Evolutionary conservation across 2,329 filamentous ascomycete species (phyloP), one percentile per base, ranked within the genome.

Genomic region (Paracamarosporium sp.): DNA sequence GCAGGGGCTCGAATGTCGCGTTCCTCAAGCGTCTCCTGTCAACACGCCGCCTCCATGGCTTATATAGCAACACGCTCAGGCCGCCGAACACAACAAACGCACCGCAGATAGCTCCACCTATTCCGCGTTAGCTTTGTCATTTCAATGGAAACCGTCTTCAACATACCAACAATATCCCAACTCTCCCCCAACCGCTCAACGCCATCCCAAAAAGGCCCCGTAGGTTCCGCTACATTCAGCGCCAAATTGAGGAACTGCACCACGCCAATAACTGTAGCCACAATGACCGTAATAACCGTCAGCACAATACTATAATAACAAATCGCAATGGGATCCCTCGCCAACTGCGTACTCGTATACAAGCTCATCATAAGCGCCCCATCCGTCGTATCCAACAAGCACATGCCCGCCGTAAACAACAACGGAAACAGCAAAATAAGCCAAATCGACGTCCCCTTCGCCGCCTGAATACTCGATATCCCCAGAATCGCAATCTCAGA

Each of bases 401-500:
- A 97, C 95, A 99, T 98, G 57, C 92, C 95, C 0, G 90, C 92
- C 0, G 94, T 97, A 70, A 98, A 98, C 0, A 98, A 80, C 1
- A 94, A 76, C 0, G 95, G 95, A 57, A 97, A 97, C 50, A 99
- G 89, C 30, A 98, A 76, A 59, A 98, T 98, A 13, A 97, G 80
- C 95, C 95, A 99, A 58, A 98, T 89, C 30, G 88, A 92, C 0
- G 93, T 97, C 1, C 94, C 94, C 59, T 90, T 84, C 0, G 92
- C 88, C 0, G 90, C 93, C 69, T 97, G 90, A 1, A 99, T 88
- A 28, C 90, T 93, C 0, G 92, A 90, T 62, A 98, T 96, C 0
- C 94, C 95, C 0, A 99, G 79, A 7, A 99, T 84, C 0, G 95
- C 94, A 69, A 98, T 91, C 75, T 99, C 94, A 7, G 92, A 96